phyloP scores from a whole-genome alignment of 192 early-diverging fungal genomes.

The Paraglomus occultum region DNA sequence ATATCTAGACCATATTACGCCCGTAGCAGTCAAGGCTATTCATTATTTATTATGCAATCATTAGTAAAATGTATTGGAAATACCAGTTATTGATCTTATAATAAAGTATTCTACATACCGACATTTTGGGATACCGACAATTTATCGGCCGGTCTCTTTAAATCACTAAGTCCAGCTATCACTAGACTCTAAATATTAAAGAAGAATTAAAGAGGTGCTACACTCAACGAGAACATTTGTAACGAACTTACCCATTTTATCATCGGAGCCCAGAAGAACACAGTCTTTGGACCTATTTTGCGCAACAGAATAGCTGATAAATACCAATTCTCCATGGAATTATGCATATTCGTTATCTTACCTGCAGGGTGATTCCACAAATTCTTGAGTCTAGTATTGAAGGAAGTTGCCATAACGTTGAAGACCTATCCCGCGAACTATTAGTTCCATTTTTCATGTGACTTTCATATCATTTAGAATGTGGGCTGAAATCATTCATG shows the following conservation, averaged over 20 bases:
- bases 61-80: no score
- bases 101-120: constrained; percentile 36
- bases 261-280: constrained; percentile 97
- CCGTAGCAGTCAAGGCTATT: constrained; percentile 85
- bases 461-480: no score
- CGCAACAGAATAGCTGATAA: not conserved
- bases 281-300: constrained; percentile 85
- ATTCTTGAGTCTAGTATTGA: constrained; percentile 60
- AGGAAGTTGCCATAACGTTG: constrained; percentile 31
- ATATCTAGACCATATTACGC: constrained; percentile 97
- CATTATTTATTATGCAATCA: constrained; percentile 15
- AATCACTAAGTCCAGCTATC: constrained; percentile 88
- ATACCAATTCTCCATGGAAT: not conserved
- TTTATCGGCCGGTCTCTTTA: constrained; percentile 86
- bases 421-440: no score
- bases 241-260: constrained; percentile 76
- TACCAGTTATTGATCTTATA: not conserved
- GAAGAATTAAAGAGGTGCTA: not conserved
- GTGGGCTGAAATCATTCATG: no score
- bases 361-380: constrained; percentile 73
- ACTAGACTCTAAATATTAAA: constrained; percentile 71
- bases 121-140: constrained; percentile 80
- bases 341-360: not conserved
- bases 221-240: not conserved
- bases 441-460: no score